phyloP scores from a whole-genome alignment of 2,329 filamentous ascomycete species.

The Fusarium pseudograminearum region DNA sequence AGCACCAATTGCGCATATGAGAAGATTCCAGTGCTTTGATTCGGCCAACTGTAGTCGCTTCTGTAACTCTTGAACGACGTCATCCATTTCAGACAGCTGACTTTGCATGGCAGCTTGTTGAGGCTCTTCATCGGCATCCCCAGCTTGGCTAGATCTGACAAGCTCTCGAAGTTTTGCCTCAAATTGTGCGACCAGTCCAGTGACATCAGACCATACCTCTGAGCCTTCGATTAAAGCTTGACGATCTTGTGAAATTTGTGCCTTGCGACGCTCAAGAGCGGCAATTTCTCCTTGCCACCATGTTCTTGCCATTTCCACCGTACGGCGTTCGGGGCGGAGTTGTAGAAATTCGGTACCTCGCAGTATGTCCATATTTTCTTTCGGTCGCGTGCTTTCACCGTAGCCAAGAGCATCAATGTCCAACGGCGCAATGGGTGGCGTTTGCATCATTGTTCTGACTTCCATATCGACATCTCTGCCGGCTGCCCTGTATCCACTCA shows the following conservation, averaged over 20 bases:
- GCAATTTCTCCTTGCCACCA: constrained; percentile 76
- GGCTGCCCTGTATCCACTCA: constrained; percentile 77
- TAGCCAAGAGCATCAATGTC: constrained; percentile 59
- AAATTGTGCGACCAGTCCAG: constrained; percentile 71
- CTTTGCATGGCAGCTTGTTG: constrained; percentile 56
- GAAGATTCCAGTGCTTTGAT: constrained; percentile 75
- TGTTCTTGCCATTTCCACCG: constrained; percentile 75
- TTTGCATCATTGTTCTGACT: constrained; percentile 68
- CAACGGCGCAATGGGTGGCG: constrained; percentile 67
- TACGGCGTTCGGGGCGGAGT: constrained; percentile 73
- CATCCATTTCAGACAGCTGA: constrained; percentile 68
- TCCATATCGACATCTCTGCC: constrained; percentile 74
- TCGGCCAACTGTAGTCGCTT: constrained; percentile 67
- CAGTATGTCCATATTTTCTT: constrained; percentile 45
- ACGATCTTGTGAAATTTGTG: constrained; percentile 70
- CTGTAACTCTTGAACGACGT: constrained; percentile 67
- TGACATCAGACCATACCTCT: constrained; percentile 73
- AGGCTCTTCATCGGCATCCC: constrained; percentile 50
- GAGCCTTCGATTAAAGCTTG: constrained; percentile 75
- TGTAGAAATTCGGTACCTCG: constrained; percentile 67
- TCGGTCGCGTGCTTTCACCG: constrained; percentile 22
- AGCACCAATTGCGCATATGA: constrained; percentile 81
- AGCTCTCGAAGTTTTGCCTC: constrained; percentile 71
- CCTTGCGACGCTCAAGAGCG: constrained; percentile 65
- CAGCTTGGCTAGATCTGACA: constrained; percentile 56